phyloP scores from a whole-genome alignment of 2,329 filamentous ascomycete genomes.

The Aspergillus japonicus region DNA sequence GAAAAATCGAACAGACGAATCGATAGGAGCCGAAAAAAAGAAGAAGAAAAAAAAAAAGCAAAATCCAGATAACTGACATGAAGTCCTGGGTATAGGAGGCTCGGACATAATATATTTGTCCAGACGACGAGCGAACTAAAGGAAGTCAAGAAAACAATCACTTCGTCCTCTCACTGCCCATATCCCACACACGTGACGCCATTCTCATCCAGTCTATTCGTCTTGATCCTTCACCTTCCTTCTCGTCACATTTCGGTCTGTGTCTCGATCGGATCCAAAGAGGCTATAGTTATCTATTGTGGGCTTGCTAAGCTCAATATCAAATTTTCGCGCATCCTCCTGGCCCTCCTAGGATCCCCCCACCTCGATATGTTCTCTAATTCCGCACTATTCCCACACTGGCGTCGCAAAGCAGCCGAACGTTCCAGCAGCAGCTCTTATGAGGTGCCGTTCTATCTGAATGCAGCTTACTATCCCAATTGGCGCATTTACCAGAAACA shows the following conservation, averaged over 20 bases:
- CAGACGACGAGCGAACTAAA: background rate
- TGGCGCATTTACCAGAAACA: constrained; percentile 70
- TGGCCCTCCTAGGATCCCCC: background rate
- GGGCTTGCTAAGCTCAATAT: background rate
- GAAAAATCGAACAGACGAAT: background rate
- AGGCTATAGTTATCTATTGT: background rate
- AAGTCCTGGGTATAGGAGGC: background rate
- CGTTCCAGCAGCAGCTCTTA: constrained; percentile 28
- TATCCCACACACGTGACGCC: constrained; percentile 21
- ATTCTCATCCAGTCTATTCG: constrained; percentile 15
- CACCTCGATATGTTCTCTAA: constrained; percentile 20
- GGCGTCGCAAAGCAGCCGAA: constrained; percentile 26
- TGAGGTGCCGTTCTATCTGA: constrained; percentile 50
- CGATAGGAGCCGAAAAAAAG: too few relatives aligned
- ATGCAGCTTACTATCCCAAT: constrained; percentile 84
- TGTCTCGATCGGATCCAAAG: background rate
- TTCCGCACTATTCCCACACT: constrained; percentile 24
- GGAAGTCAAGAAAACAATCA: background rate
- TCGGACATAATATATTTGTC: background rate
- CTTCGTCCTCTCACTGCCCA: background rate
- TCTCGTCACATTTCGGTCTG: constrained; percentile 3
- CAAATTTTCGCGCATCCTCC: background rate
- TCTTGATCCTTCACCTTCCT: constrained; percentile 7
- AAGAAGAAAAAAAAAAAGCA: too few relatives aligned
- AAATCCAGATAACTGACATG: too few relatives aligned